Evolutionary conservation across 2,329 filamentous ascomycete genomes (phyloP), one percentile per base, ranked within the genome.

Genomic region (Claviceps arundinis): DNA sequence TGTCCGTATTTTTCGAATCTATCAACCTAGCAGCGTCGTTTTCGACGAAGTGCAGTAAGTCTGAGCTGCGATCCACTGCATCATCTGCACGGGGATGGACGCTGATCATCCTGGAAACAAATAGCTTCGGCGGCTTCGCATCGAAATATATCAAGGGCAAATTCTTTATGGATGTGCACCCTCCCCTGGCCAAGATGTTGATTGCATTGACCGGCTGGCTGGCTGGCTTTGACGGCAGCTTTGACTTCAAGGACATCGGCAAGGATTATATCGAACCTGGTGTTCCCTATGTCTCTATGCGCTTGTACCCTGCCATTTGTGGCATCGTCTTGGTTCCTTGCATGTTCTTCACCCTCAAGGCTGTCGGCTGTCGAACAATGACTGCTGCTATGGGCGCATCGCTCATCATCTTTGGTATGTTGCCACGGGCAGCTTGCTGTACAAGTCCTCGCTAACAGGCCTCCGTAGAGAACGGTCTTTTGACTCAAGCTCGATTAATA

Each of bases 121-220:
- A 38, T 63, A 95, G 89, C 72, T 98, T 98, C 68, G 93, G 93
- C 68, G 93, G 93, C 48, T 98, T 98, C 67, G 93, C 93, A 58
- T 89, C 87, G 61, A 98, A 98, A 71, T 98, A 98, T 70, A 97
- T 98, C 78, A 97, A 98, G 76, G 93, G 93, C 64, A 85, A 79
- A 67, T 98, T 98, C 79, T 98, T 98, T 70, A 98, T 98, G 93
- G 93, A 98, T 67, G 93, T 98, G n/a, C 93, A 98, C 67, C 93
- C 93, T 37, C 93, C 93, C 46, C 78, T 98, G 55, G 93, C 93
- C 59, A 98, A 98, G 75, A 81, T 98, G 66, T 82, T 98, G 60
- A 91, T 98, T 63, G 95, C 93, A 50, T 80, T 98, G 55, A 89
- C 90, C 57, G 93, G 91, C 60, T 98, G 87, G 84, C 71, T 96